Percentiles rank a stretch among this genome's conserved stretches.
Evolutionary conservation across 2,329 filamentous ascomycete genomes (phyloP).

Genomic region (Cladosporium sp.): DNA sequence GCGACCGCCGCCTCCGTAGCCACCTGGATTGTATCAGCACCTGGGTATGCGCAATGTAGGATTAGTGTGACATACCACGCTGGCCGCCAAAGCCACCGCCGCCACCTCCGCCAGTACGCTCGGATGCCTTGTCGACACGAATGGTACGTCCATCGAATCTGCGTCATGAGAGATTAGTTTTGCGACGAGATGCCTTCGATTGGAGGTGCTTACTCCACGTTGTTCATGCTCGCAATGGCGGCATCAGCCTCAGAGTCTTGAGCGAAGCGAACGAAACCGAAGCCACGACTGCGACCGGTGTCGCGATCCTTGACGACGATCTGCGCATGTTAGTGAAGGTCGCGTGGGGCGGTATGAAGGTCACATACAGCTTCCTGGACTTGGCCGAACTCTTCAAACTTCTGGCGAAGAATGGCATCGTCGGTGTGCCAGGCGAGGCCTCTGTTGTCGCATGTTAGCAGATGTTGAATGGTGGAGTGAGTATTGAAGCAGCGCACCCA

Average conservation of each 20-base stretch:
- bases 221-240: slow-evolving; percentile 78
- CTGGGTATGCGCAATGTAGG: slow-evolving; percentile 10
- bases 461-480: not conserved
- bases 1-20: slow-evolving; percentile 25
- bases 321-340: slow-evolving; percentile 45
- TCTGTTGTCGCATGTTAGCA: slow-evolving; percentile 44
- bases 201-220: slow-evolving; percentile 70
- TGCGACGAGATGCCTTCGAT: not conserved
- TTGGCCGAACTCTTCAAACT: slow-evolving; percentile 86
- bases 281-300: slow-evolving; percentile 92
- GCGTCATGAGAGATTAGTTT: slow-evolving; percentile 13
- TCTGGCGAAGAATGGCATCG: slow-evolving; percentile 76
- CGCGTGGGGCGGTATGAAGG: not conserved
- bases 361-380: slow-evolving; percentile 91
- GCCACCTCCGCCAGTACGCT: slow-evolving; percentile 63
- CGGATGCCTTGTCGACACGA: slow-evolving; percentile 91
- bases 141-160: slow-evolving; percentile 94
- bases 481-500: slow-evolving; percentile 59
- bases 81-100: slow-evolving; percentile 39
- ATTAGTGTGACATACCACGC: slow-evolving; percentile 29
- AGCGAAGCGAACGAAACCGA: slow-evolving; percentile 90
- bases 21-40: slow-evolving; percentile 22
- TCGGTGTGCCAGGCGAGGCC: slow-evolving; percentile 99
- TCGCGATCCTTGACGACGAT: slow-evolving; percentile 97
- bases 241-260: slow-evolving; percentile 71